Base-by-base conservation (phyloP, 2,329 filamentous ascomycete genomes). In the Aspergillus flavus region DNA sequence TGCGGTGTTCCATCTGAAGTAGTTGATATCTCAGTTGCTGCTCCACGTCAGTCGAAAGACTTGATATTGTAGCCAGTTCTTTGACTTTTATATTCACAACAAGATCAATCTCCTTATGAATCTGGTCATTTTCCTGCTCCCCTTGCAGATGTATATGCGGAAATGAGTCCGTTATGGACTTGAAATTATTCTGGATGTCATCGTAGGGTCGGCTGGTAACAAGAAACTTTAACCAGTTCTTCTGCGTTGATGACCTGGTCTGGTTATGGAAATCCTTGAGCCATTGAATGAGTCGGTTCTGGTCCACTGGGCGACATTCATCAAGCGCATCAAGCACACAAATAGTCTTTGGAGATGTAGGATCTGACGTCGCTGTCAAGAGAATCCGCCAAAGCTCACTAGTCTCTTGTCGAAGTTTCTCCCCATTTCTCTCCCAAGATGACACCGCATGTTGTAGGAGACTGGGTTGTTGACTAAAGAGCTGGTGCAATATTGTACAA, bases 401-500 rank as follows among this genome's bases (percentile, higher is more conserved):
- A 36, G 46, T 36, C 26, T 69, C 66, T 23, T 62, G 39, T 10
- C 16, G 59, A 26, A 75, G 58, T 4, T 58, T 69, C 0, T 65
- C 11, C 11, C 68, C 68, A 50, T 71, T 71, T 5, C 62, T 69
- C n/a, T 69, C 45, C 54, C 58, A 71, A 1, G 64, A 48, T 1
- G 48, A 59, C 3, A 70, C 14, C 0, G 67, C 65, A 58, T 73
- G 62, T 14, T 19, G 41, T 12, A 80, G 53, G 0, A 79, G 68
- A n/a, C 66, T 4, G 14, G 69, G 68, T 41, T 67, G 63, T 11
- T 68, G 43, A 9, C 32, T 57, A 58, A 79, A 78, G 0, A 81
- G 66, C 57, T 81, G 76, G 67, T 80, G 76, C 0, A 81, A 69
- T 16, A 80, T 30, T 7, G 75, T 73, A 46, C 73, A 79, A 0